phyloP scores from a whole-genome alignment of 345 rosid genomes.

The Lepidium sativum region DNA sequence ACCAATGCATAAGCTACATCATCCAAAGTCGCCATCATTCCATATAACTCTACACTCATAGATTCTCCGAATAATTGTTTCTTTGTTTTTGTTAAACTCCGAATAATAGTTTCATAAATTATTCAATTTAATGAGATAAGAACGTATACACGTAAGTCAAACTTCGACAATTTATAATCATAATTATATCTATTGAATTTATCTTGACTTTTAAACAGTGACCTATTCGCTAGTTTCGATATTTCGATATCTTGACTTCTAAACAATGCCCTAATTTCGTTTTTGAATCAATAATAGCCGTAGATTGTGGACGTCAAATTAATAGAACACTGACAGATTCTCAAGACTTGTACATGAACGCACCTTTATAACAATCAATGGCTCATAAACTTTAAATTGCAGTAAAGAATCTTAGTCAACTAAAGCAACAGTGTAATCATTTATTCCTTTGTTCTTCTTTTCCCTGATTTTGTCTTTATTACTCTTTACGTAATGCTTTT shows the following conservation, averaged over 20 bases:
- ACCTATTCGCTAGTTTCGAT: too few species aligned
- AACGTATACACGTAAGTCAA: slow-evolving; percentile 5
- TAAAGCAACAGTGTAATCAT: neutral
- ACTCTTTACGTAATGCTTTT: neutral
- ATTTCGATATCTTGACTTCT: neutral
- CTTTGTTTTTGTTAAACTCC: too few species aligned
- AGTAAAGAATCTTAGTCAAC: slow-evolving; percentile 4
- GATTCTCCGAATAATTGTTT: neutral
- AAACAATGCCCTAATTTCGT: neutral
- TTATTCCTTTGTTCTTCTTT: neutral
- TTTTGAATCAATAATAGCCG: slow-evolving; percentile 12
- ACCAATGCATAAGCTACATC: neutral
- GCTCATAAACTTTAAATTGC: neutral
- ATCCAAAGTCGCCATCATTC: neutral
- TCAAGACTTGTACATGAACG: neutral
- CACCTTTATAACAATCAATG: neutral
- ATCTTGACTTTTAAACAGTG: too few species aligned
- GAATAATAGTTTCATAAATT: neutral
- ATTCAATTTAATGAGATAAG: neutral
- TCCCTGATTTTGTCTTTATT: neutral
- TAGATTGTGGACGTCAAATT: slow-evolving; percentile 16
- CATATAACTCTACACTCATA: neutral
- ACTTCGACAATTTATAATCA: neutral
- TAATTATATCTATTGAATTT: too few species aligned
- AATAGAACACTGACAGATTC: slow-evolving; percentile 6